phyloP scores from a whole-genome alignment of 768 basidiomycete species.

The Hemileccinum rubropunctum region DNA sequence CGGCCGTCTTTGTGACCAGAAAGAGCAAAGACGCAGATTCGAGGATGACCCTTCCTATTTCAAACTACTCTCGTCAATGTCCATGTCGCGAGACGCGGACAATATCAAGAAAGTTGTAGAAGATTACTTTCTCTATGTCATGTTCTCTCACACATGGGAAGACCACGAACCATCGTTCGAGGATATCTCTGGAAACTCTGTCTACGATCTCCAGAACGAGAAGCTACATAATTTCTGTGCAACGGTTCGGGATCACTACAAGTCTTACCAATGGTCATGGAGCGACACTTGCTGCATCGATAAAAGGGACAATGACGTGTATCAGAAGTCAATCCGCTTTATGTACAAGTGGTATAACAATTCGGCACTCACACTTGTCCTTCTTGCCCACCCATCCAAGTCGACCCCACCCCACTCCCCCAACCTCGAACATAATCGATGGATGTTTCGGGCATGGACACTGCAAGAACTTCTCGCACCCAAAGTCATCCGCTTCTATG shows the following conservation, averaged over 20 bases:
- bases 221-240: conserved; percentile 11
- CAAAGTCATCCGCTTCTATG: conserved; percentile 11
- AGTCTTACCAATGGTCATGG: conserved; percentile 8
- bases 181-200: neutral
- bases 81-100: neutral
- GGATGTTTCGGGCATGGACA: conserved; percentile 18
- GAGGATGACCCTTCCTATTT: neutral
- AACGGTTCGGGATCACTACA: conserved; percentile 1
- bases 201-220: conserved; percentile 1
- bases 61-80: conserved; percentile 5
- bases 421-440: conserved; percentile 6
- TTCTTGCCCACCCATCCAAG: conserved; percentile 4
- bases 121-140: conserved; percentile 11
- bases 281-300: conserved; percentile 14
- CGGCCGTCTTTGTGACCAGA: conserved; percentile 2
- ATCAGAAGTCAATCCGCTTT: conserved; percentile 4
- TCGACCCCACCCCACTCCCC: neutral
- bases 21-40: neutral
- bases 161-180: conserved; percentile 7
- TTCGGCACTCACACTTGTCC: conserved; percentile 11
- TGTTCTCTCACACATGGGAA: conserved; percentile 20
- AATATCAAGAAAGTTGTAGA: conserved; percentile 2
- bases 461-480: conserved; percentile 14
- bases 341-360: conserved; percentile 18
- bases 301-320: neutral